phyloP scores from a whole-genome alignment of 2,329 filamentous ascomycete genomes.

The Cordyceps militaris region DNA sequence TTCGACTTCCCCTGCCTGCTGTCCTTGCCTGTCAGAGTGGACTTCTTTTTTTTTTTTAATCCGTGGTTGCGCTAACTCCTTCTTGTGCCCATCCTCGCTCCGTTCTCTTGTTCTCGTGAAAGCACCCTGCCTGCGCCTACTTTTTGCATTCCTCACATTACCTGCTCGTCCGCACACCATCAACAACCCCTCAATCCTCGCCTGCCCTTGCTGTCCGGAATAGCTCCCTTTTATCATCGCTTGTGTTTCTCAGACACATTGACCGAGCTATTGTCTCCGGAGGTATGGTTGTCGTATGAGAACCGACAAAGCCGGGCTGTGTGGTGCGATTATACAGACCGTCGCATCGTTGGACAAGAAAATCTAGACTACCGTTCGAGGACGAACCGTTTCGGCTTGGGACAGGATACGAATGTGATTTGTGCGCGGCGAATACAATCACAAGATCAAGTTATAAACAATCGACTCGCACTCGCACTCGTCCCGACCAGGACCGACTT shows the following conservation, averaged over 20 bases:
- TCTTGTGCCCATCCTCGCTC: background rate
- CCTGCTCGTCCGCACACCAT: background rate
- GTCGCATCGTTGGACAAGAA: too few relatives aligned
- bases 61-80: constrained; percentile 3
- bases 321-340: constrained; percentile 6
- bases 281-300: constrained; percentile 10
- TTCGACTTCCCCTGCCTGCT: background rate
- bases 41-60: constrained; percentile 1
- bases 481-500: constrained; percentile 2
- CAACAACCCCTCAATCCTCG: too few relatives aligned
- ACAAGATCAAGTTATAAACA: background rate
- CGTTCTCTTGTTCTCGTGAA: background rate
- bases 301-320: background rate
- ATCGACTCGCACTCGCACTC: background rate
- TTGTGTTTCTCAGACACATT: constrained; percentile 2
- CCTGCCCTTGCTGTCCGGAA: background rate
- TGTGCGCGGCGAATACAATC: background rate
- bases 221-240: background rate
- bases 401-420: background rate
- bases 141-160: background rate
- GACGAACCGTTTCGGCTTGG: too few relatives aligned
- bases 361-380: too few relatives aligned
- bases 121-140: background rate
- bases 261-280: background rate
- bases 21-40: background rate